Conservation (phyloP, 108 stramenopile species). For the Epipyxis sp. region DNA sequence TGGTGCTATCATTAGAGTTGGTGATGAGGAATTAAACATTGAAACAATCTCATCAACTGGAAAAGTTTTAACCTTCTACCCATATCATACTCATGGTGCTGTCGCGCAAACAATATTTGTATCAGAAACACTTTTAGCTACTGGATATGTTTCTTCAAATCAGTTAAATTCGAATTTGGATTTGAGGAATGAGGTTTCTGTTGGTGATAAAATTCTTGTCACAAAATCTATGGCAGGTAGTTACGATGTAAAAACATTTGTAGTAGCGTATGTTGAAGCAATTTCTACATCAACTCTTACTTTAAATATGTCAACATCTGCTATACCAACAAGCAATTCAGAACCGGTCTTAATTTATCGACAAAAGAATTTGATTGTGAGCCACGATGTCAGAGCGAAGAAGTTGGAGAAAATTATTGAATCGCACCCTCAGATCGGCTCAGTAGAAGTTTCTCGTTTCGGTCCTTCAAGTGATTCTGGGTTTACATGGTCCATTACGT, state of each 20-base stretch:
- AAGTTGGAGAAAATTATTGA: background rate
- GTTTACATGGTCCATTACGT: background rate
- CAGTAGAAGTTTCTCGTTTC: background rate
- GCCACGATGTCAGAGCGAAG: background rate
- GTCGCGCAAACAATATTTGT: constrained; percentile 6
- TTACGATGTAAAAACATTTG: background rate
- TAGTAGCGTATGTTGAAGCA: background rate
- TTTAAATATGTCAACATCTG: background rate
- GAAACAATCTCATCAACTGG: background rate
- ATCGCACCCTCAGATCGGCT: constrained; percentile 8
- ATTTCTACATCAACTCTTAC: background rate
- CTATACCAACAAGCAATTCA: background rate
- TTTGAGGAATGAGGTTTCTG: background rate
- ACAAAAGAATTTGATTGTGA: constrained; percentile 17
- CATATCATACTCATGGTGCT: constrained; percentile 7
- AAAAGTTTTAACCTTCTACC: background rate
- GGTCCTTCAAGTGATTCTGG: background rate
- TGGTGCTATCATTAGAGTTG: background rate
- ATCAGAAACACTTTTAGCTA: constrained; percentile 4
- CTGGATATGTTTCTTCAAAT: background rate
- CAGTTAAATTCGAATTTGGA: background rate
- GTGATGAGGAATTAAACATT: constrained; percentile 25
- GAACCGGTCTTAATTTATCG: background rate
- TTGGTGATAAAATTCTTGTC: background rate
- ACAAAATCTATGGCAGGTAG: background rate